Conservation (phyloP, 176 grass and related monocot species). For the Phoenix dactylifera region DNA sequence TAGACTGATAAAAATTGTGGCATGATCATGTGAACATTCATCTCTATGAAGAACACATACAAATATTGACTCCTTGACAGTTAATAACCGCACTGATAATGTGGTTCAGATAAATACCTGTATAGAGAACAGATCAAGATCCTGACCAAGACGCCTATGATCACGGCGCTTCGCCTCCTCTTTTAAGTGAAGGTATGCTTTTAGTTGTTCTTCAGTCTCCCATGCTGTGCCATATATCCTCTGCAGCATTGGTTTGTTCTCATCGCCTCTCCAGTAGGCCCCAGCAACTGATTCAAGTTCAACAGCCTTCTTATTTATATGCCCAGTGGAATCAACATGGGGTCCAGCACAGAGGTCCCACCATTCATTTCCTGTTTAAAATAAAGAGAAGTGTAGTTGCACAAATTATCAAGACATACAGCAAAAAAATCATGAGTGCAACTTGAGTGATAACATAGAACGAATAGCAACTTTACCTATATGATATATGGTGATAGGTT, state of each 20-base stretch:
- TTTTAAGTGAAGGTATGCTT: constrained; percentile 74
- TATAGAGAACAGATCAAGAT: constrained; percentile 98
- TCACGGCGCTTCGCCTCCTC: constrained; percentile 90
- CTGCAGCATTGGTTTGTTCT: constrained; percentile 90
- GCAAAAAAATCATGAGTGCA: neutral
- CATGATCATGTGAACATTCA: too few relatives aligned
- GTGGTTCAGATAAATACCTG: constrained; percentile 42
- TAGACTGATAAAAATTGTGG: too few relatives aligned
- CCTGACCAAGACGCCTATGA: constrained; percentile 89
- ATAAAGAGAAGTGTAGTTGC: neutral
- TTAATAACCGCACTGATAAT: neutral
- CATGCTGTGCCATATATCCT: constrained; percentile 98
- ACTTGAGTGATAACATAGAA: neutral
- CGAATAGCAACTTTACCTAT: constrained; percentile 40
- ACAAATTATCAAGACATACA: constrained; percentile 1
- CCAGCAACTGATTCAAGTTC: constrained; percentile 94
- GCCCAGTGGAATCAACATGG: constrained; percentile 85
- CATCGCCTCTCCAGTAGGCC: constrained; percentile 94
- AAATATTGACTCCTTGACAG: neutral
- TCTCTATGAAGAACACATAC: neutral
- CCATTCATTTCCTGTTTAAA: constrained; percentile 80
- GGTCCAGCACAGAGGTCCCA: constrained; percentile 99
- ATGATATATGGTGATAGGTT: constrained; percentile 93
- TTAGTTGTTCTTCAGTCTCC: constrained; percentile 84
- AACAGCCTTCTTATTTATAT: constrained; percentile 72